Conservation (phyloP, 2,329 filamentous ascomycete species). For the Penicillium palitans region DNA sequence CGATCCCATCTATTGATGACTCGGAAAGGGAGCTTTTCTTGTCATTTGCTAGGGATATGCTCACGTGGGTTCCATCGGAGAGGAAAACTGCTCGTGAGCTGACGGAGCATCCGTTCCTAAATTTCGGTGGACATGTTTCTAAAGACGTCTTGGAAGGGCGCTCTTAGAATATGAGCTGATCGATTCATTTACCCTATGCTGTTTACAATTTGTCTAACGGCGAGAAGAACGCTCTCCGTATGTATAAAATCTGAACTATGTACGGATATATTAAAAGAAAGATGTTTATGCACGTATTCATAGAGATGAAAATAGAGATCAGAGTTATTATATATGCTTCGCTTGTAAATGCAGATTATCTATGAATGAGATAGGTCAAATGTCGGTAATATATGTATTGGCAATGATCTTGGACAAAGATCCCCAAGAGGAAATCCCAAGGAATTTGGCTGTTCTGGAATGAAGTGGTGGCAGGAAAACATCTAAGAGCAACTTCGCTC, state of each 20-base stretch:
- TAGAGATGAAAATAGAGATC: neutral
- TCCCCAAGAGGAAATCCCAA: neutral
- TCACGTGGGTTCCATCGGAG: slow-evolving; percentile 39
- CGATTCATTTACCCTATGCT: neutral
- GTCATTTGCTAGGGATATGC: slow-evolving; percentile 37
- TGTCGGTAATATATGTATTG: neutral
- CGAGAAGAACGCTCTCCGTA: neutral
- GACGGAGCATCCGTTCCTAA: slow-evolving; percentile 38
- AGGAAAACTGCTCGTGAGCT: slow-evolving; percentile 40
- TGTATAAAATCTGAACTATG: neutral
- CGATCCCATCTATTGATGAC: neutral
- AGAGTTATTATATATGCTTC: neutral
- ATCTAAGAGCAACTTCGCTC: neutral
- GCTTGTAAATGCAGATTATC: neutral
- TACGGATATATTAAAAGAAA: neutral
- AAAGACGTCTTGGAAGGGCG: neutral
- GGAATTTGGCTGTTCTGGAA: neutral
- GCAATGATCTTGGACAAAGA: neutral
- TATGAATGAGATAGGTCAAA: neutral
- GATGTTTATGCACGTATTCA: neutral
- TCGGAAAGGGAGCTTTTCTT: slow-evolving; percentile 11
- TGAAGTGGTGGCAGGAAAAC: neutral
- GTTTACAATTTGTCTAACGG: neutral
- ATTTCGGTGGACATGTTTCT: neutral
- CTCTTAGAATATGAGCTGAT: neutral